Evolutionary conservation across 192 early-diverging fungal genomes (phyloP).

Genomic region (Podila verticillata): DNA sequence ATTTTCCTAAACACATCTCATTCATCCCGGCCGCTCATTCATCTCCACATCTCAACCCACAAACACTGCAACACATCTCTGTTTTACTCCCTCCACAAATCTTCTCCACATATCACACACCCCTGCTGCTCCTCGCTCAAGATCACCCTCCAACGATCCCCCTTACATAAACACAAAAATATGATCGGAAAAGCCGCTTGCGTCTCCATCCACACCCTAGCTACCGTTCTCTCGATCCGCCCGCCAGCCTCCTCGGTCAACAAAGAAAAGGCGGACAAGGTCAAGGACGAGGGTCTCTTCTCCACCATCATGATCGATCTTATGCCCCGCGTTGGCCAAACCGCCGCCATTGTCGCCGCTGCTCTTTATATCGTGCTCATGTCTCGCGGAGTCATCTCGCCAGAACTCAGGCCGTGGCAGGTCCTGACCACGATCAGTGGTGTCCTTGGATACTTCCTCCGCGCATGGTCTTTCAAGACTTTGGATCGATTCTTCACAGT

Average conservation of each 20-base stretch:
- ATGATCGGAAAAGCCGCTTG: too few relatives aligned
- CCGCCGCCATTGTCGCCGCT: too few relatives aligned
- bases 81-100: too few relatives aligned
- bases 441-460: neutral
- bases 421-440: neutral
- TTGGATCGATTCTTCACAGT: constrained; percentile 6
- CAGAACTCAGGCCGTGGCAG: constrained; percentile 1
- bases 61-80: too few relatives aligned
- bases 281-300: neutral
- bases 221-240: neutral
- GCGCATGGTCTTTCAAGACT: neutral
- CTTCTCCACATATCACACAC: too few relatives aligned
- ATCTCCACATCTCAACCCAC: too few relatives aligned
- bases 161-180: too few relatives aligned
- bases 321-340: too few relatives aligned
- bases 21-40: too few relatives aligned
- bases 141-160: too few relatives aligned
- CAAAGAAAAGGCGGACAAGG: constrained; percentile 4
- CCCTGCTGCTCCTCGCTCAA: too few relatives aligned
- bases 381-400: neutral
- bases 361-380: neutral
- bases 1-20: too few relatives aligned
- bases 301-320: neutral
- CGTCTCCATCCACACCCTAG: neutral
- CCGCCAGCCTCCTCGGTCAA: neutral